Base-by-base conservation (phyloP, 2,329 filamentous ascomycete genomes). In the Alternaria brassicae region DNA sequence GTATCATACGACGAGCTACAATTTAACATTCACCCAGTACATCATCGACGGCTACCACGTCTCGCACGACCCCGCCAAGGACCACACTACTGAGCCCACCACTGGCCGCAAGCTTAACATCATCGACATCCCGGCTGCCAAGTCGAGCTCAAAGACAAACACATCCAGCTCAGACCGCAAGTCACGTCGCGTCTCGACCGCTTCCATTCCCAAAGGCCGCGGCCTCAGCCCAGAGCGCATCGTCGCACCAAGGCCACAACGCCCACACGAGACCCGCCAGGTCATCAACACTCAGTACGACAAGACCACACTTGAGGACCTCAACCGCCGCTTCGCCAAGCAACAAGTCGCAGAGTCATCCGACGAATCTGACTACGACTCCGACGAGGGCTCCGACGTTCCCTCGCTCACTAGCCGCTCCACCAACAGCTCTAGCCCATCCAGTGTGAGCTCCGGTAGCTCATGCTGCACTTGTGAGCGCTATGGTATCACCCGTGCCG, bases 1-100 rank as follows among this genome's bases (percentile, higher is more conserved):
- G 12, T 3, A 41, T n/a, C 12, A 13, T 23, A 12, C 9, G 39
- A 47, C 3, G 27, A 19, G 13, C 41, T 50, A 80, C 77, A 28
- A 28, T 25, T 56, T 62, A 56, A 62, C 56, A 53, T 30, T 3
- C 17, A 6, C 37, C 21, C 52, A 69, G 62, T 99, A 97, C 86
- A 97, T 98, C 88, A 95, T 98, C 80, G 95, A 99, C 80, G 95
- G 95, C 72, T 97, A 97, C 88, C 93, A 97, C 81, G 90, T 96
- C 79, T 93, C 93, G 63, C 94, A 98, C 86, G 95, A 98, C 83
- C 93, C 94, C 70, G 91, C 91, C 79, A 89, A 93, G 79, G 85
- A 91, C 75, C 94, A 90, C 77, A 96, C 91, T 77, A 90, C 91
- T 69, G 95, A 99, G 85, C 93, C 94, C 78, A 98, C 93, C 79